These are phyloP conservation scores for Triticum monococcum DNA, from an alignment of 176 grass and related monocot genomes.

Conservation along the genomic window DNA sequence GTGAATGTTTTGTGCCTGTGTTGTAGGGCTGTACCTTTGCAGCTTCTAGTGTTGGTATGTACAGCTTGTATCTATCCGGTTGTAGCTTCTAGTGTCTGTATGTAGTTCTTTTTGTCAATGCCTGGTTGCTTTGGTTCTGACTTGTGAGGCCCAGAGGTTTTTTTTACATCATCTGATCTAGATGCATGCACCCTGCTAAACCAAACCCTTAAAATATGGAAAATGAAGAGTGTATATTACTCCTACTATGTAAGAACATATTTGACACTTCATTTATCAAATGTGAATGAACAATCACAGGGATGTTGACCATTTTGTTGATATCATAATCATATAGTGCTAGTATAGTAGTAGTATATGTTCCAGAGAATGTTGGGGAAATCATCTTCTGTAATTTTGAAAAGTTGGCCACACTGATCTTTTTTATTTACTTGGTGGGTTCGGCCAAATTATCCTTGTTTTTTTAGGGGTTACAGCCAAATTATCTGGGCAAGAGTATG, in stretches of 20 bases:
- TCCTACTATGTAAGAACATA: not conserved
- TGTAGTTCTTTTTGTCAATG: not conserved
- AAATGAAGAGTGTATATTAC: not conserved
- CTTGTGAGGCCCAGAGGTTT: not conserved
- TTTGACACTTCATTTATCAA: not conserved
- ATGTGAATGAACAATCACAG: not conserved
- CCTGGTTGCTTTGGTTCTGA: not conserved
- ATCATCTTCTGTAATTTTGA: not conserved
- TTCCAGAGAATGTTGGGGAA: not conserved
- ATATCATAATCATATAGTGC: too few relatives aligned
- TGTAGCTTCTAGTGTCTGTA: not conserved
- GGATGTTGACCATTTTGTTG: not conserved
- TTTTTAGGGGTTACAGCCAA: too few relatives aligned
- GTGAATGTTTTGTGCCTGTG: slow-evolving; percentile 18
- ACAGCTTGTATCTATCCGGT: not conserved
- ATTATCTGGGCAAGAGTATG: too few relatives aligned
- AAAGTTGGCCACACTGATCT: too few relatives aligned
- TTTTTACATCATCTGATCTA: not conserved
- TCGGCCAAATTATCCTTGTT: too few relatives aligned
- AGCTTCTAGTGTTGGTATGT: slow-evolving; percentile 18
- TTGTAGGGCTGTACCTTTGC: not conserved
- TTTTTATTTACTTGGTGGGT: too few relatives aligned
- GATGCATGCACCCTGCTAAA: not conserved
- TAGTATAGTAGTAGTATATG: not conserved
- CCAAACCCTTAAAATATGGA: not conserved